Percentiles rank a stretch among this genome's conserved stretches.
Conservation (phyloP, 2,329 filamentous ascomycete genomes). For the Chrysosporium queenslandicum region DNA sequence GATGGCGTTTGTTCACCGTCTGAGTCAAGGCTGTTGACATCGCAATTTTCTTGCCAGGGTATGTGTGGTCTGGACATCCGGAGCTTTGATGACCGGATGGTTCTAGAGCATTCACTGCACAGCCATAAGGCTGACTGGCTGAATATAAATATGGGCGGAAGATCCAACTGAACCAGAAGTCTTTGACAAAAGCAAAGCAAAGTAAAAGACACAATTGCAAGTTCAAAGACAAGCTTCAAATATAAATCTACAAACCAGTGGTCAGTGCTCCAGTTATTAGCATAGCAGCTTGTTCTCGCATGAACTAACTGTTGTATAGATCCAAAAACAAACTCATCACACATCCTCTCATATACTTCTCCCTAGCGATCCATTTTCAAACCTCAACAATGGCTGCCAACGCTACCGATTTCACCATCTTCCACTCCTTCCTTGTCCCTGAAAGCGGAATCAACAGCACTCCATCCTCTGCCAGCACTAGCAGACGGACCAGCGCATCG, state of each 20-base stretch:
- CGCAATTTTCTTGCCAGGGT: not conserved
- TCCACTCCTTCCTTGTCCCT: not conserved
- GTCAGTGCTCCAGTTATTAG: not conserved
- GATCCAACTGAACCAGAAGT: not conserved
- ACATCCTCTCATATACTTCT: too few species aligned
- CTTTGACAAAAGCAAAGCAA: not conserved
- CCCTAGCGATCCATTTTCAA: not conserved
- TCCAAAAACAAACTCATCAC: too few species aligned
- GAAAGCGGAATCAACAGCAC: not conserved
- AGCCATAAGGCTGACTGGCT: not conserved
- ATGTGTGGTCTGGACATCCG: not conserved
- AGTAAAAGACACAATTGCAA: not conserved
- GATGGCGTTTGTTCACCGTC: not conserved
- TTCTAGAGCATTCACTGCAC: conserved; percentile 8
- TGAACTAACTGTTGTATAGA: not conserved
- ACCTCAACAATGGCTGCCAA: conserved; percentile 1
- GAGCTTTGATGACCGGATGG: not conserved
- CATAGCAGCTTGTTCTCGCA: not conserved
- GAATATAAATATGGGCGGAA: conserved; percentile 5
- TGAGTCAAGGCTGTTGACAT: conserved; percentile 1
- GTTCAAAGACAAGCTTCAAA: not conserved
- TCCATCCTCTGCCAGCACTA: conserved; percentile 5
- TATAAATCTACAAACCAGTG: not conserved
- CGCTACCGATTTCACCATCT: conserved; percentile 3
- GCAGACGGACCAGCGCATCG: conserved; percentile 6